Conservation (phyloP, 2,329 filamentous ascomycete species). For the Daldinia eschscholtzii region DNA sequence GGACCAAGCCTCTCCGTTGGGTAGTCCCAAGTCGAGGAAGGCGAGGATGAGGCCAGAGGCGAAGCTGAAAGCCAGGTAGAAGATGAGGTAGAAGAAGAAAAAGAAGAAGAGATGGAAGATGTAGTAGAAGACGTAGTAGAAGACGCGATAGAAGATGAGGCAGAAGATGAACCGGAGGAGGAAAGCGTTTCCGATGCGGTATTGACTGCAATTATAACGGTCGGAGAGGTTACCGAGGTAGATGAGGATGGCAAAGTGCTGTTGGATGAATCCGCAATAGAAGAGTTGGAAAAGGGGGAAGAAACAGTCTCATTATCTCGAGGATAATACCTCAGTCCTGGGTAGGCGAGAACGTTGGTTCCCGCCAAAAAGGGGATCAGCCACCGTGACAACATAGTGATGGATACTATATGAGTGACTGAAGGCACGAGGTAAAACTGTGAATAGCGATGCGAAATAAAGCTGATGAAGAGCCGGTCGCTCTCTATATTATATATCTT, state of each 20-base stretch:
- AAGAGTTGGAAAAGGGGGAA: not conserved
- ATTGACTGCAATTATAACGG: not conserved
- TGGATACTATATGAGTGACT: not conserved
- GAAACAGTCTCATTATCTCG: slow-evolving; percentile 6
- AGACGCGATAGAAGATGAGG: not conserved
- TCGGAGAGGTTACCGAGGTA: slow-evolving; percentile 1
- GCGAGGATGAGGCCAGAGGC: not conserved
- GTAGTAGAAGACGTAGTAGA: not conserved
- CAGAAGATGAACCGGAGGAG: not conserved
- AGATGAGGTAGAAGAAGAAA: not conserved
- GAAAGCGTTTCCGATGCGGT: slow-evolving; percentile 5
- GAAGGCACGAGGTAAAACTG: slow-evolving; percentile 4
- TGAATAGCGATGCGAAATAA: not conserved
- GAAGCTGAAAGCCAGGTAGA: not conserved
- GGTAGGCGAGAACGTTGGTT: slow-evolving; percentile 17
- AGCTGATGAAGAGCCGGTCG: not conserved
- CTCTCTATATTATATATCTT: not conserved
- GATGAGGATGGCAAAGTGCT: slow-evolving; percentile 7
- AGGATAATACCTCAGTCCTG: slow-evolving; percentile 13
- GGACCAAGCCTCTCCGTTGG: slow-evolving; percentile 20
- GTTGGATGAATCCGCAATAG: not conserved
- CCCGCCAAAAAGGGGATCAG: slow-evolving; percentile 19
- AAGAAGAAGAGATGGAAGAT: not conserved
- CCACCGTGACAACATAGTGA: slow-evolving; percentile 18
- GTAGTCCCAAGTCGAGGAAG: slow-evolving; percentile 18